Evolutionary conservation across 139 green algal genomes (phyloP), one percentile per base, ranked within the genome.

Genomic region (Tetratostichococcus sp.): DNA sequence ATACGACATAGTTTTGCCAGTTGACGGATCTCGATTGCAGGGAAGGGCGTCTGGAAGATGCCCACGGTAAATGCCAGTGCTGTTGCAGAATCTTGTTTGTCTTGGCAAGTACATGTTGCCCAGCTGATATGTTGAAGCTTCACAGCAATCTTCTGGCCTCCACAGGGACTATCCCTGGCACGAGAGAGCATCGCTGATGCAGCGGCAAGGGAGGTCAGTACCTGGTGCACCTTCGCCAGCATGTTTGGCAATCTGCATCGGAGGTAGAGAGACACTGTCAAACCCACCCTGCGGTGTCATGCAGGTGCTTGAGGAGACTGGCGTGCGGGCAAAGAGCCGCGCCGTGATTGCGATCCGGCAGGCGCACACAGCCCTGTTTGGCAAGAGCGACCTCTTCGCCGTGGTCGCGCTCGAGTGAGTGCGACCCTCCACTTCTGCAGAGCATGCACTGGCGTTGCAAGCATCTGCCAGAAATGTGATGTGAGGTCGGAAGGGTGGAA

Each of bases 361-460:
- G 75, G 84, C 88, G 0, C 92, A 97, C 72, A 88, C 88, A 50
- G 90, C 95, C 67, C 81, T 79, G 0, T 91, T 94, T 80, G 90
- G 88, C 67, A 96, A 96, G 79, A 86, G 67, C 14, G 91, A 96
- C 80, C 65, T 94, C 74, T 97, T 96, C 77, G 89, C 95, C 65
- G 79, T 87, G 14, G 67, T 86, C 1, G 85, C 72, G 0, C 75
- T 89, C 0, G 73, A 79, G 77, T 81, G 34, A 23, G 58, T 32
- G 42, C n/a, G n/a, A n/a, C n/a, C n/a, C n/a, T n/a, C 22, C 43
- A 65, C 19, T 65, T n/a, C 1, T 19, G 59, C 59, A 65, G 23
- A 32, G 14, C 67, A 22, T 26, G 39, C 2, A 4, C 42, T 67
- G n/a, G 2, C 3, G 8, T 67, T 35, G 16, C 34, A 33, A 11